phyloP scores from a whole-genome alignment of 1,139 yeast species.

The Pichia terricola region DNA sequence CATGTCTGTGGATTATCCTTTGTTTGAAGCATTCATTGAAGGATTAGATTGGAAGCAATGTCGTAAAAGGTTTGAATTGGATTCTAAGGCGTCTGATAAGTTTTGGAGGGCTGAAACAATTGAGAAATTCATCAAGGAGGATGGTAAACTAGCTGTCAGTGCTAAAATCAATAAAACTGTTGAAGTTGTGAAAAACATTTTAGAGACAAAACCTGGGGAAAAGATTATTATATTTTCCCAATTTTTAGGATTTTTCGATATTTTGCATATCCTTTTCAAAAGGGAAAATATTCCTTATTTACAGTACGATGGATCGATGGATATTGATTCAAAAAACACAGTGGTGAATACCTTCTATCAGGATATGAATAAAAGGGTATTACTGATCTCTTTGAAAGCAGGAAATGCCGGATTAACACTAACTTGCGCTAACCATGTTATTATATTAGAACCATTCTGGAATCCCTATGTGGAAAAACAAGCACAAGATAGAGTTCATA shows the following conservation, averaged over 20 bases:
- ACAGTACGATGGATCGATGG: constrained; percentile 79
- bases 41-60: constrained; percentile 18
- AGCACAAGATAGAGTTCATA: constrained; percentile 90
- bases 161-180: constrained; percentile 47
- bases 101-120: constrained; percentile 23
- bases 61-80: constrained; percentile 14
- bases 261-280: constrained; percentile 50
- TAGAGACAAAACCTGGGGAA: constrained; percentile 38
- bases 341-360: constrained; percentile 58
- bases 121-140: constrained; percentile 27
- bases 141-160: constrained; percentile 30
- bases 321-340: constrained; percentile 50
- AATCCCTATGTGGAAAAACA: constrained; percentile 94
- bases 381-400: constrained; percentile 74
- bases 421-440: constrained; percentile 88
- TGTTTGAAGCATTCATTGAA: constrained; percentile 41
- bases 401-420: constrained; percentile 90
- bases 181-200: constrained; percentile 36
- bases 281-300: constrained; percentile 40
- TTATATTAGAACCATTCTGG: constrained; percentile 92
- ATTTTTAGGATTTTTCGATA: constrained; percentile 68
- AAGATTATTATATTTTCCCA: constrained; percentile 77
- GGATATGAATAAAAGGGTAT: constrained; percentile 38
- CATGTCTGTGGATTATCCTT: constrained; percentile 38
- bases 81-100: constrained; percentile 13